Evolutionary conservation across 2,329 filamentous ascomycete genomes (phyloP).

Genomic region (Aureobasidium mangrovei): DNA sequence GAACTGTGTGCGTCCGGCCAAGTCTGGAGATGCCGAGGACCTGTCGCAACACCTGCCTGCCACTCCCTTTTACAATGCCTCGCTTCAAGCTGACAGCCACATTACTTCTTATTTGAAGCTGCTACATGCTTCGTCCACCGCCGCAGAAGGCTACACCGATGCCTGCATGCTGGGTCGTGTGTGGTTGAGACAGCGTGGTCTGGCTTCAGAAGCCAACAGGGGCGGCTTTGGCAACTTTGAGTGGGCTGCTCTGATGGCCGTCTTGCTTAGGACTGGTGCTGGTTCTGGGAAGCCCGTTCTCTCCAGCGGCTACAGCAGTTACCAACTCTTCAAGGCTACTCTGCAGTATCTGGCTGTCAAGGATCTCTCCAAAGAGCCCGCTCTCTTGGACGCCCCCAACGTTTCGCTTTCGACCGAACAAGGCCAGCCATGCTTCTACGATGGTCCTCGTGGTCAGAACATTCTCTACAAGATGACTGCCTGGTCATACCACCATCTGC

Average conservation of each 20-base stretch:
- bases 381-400: conserved; percentile 35
- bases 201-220: conserved; percentile 56
- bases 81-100: conserved; percentile 67
- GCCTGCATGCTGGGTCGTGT: conserved; percentile 77
- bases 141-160: conserved; percentile 67
- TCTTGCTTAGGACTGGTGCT: conserved; percentile 71
- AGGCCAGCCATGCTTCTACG: conserved; percentile 63
- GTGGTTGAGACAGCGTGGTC: conserved; percentile 84
- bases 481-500: conserved; percentile 70
- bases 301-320: conserved; percentile 74
- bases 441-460: conserved; percentile 66
- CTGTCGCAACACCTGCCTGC: conserved; percentile 30
- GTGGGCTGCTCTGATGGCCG: conserved; percentile 71
- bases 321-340: conserved; percentile 88
- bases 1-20: conserved; percentile 57
- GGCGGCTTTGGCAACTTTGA: conserved; percentile 94
- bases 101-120: conserved; percentile 67
- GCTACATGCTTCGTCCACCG: conserved; percentile 59
- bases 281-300: conserved; percentile 62
- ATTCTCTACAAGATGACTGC: conserved; percentile 81
- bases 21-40: conserved; percentile 37
- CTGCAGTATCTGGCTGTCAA: conserved; percentile 76
- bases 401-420: conserved; percentile 20
- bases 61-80: conserved; percentile 84
- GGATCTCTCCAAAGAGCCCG: conserved; percentile 57